Conservation (phyloP, 129 eudicot genomes). For the Arctium minus region DNA sequence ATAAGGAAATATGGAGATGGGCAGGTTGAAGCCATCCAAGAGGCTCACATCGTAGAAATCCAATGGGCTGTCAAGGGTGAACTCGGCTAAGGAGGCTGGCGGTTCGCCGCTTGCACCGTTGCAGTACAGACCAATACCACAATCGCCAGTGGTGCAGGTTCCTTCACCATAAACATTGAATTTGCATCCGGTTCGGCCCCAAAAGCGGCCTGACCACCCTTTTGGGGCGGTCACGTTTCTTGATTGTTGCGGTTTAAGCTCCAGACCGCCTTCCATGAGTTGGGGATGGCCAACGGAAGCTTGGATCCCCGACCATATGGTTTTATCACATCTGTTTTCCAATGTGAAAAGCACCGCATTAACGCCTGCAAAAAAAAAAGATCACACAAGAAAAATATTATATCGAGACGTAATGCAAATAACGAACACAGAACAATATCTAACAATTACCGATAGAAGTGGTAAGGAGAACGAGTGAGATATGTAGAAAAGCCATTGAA, state of each 20-base stretch:
- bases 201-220: conserved; percentile 72
- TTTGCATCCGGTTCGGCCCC: conserved; percentile 57
- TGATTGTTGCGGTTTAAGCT: conserved; percentile 29
- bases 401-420: background rate
- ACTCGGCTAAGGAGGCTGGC: conserved; percentile 61
- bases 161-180: conserved; percentile 46
- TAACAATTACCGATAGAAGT: conserved; percentile 22
- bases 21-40: conserved; percentile 70
- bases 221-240: conserved; percentile 37
- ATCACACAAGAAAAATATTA: background rate
- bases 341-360: conserved; percentile 54
- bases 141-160: conserved; percentile 57
- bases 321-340: conserved; percentile 45
- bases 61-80: conserved; percentile 45
- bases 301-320: conserved; percentile 71
- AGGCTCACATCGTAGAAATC: conserved; percentile 80
- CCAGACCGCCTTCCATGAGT: conserved; percentile 54
- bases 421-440: background rate
- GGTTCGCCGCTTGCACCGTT: conserved; percentile 53
- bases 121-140: conserved; percentile 49
- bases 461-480: conserved; percentile 13
- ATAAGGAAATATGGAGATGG: conserved; percentile 46
- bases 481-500: conserved; percentile 19
- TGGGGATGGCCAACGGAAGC: conserved; percentile 40
- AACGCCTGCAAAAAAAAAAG: conserved; percentile 34